Evolutionary conservation across 495 filamentous ascomycete species (phyloP), one percentile per base, ranked within the genome.

Genomic region (Tuber brumale): DNA sequence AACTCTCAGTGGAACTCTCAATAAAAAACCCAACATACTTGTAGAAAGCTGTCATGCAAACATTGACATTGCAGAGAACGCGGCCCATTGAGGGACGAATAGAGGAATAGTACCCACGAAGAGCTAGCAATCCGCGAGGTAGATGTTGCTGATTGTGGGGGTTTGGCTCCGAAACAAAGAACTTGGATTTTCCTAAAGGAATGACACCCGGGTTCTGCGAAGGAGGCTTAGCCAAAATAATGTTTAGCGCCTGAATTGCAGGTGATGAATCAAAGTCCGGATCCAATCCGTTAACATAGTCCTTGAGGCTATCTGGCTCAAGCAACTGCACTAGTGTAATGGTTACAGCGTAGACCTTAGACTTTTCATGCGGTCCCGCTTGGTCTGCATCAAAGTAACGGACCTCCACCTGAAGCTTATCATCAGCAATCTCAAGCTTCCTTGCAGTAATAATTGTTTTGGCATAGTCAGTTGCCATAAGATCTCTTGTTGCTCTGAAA

Each of bases 61-160:
- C 81, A 31, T 83, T 83, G 71, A 89, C 85, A 72, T 89, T 89
- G 43, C 87, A 83, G 37, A 89, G 76, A 16, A 88, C 76, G n/a
- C 88, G 85, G 19, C 85, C 84, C n/a, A 89, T 87, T 9, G 88
- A 86, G 6, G 86, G 86, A 51, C 88, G 86, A 37, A 88, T 86
- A 79, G 87, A 89, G 31, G 87, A 82, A 78, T 89, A 89, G 80
- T 85, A 89, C 1, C 88, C 88, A 75, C 88, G 84, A 18, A 88
- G 77, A 3, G 86, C 88, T 42, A 86, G 84, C 0, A 90, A 84
- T 16, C 88, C 88, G 69, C 77, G 82, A 44, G 84, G 85, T 9
- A 85, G 79, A 45, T 74, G 39, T 14, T 70, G 71, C 12, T 37
- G 72, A 19, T 70, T 75, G 3, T 42, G 12, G 7, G 77, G 73